Conservation (phyloP, 306 rosid genomes). For the Morella rubra region DNA sequence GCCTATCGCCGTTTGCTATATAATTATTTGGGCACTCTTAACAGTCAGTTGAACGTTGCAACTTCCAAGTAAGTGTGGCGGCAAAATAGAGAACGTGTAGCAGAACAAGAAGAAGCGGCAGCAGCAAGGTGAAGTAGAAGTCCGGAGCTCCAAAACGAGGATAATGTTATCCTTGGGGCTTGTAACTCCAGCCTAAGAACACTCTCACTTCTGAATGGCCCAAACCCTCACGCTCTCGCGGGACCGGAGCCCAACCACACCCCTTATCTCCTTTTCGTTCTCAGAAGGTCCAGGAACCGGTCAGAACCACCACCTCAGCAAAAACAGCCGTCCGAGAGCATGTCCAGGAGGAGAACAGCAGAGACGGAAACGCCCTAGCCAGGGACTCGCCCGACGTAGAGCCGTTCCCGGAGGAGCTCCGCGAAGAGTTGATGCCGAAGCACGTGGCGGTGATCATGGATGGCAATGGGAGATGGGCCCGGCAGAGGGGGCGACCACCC, state of each 20-base stretch:
- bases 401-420: slow-evolving; percentile 46
- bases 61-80: background rate
- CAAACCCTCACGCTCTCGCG: background rate
- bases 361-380: background rate
- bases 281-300: background rate
- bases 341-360: background rate
- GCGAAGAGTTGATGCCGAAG: slow-evolving; percentile 62
- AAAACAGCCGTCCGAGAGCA: slow-evolving; percentile 20
- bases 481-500: slow-evolving; percentile 39
- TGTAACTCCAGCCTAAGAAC: slow-evolving; percentile 33
- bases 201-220: slow-evolving; percentile 11
- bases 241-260: slow-evolving; percentile 9
- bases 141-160: background rate
- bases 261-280: slow-evolving; percentile 8
- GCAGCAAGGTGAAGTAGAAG: background rate
- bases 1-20: background rate
- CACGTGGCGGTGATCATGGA: slow-evolving; percentile 92
- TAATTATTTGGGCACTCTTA: background rate
- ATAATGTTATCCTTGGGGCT: slow-evolving; percentile 39
- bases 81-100: background rate
- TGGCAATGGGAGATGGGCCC: slow-evolving; percentile 79
- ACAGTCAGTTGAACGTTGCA: background rate
- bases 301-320: background rate
- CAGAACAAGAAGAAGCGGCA: background rate
- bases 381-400: slow-evolving; percentile 14